Base-by-base conservation (phyloP, 176 grass and related monocot species). In the Ensete glaucum region DNA sequence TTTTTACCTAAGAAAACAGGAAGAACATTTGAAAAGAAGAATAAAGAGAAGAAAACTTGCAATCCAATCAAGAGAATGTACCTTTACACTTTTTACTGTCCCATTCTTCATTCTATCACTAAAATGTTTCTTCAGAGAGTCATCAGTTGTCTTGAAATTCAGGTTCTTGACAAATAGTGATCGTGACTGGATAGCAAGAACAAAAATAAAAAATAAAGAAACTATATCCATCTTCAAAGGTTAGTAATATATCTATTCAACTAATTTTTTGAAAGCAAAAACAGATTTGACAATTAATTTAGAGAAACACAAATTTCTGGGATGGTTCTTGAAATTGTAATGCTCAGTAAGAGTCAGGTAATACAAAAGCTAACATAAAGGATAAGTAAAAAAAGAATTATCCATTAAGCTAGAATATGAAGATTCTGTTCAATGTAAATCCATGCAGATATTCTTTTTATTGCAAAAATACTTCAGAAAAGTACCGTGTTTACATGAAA, bases 161-260 rank as follows among this genome's bases (percentile, higher is more conserved):
- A 98, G 85, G 77, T 98, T 91, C 88, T 98, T 93, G 50, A 98
- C 94, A 79, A 93, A 98, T 20, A 93, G 34, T 60, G 94, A 98
- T 54, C 90, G 88, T 23, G 88, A 98, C 94, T 98, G 88, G 9
- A 65, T 22, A 62, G 74, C 83, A 86, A 19, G n/a, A 83, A 68
- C 11, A 9, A 73, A 71, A 14, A 72, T 21, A 20, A 62, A 3
- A 9, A 19, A 4, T 20, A 19, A 73, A 54, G 12, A 22, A 17
- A 60, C 20, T 4, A 21, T n/a, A 62, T n/a, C 12, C 15, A 8
- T 62, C 7, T 8, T 62, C 15, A 62, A 6, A 62, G 57, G 4
- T 43, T 62, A n/a, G 20, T 1, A 57, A 57, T 1, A 0, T 14
- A 57, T 57, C 13, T 57, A 57, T 62, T 62, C 20, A 62, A n/a